Conservation (phyloP, 306 rosid species). For the Quercus dentata region DNA sequence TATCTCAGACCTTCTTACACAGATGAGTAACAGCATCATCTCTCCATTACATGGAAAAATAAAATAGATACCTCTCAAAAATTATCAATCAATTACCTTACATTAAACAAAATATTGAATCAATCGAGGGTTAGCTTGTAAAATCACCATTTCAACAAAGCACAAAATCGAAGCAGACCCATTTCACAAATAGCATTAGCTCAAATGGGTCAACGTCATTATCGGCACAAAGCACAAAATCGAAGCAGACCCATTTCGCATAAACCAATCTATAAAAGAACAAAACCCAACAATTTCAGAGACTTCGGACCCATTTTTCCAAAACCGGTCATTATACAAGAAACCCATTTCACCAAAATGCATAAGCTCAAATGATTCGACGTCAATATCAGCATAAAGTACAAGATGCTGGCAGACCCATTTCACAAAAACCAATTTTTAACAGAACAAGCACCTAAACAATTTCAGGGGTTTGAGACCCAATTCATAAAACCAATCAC, state of each 20-base stretch:
- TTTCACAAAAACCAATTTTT: too few species aligned
- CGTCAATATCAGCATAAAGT: too few species aligned
- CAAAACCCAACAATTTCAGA: too few species aligned
- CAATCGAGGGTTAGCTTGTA: neutral
- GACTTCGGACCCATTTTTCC: neutral
- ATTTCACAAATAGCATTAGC: neutral
- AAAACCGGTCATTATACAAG: neutral
- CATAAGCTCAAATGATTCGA: too few species aligned
- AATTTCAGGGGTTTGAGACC: neutral
- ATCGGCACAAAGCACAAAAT: too few species aligned
- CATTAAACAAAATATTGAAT: neutral
- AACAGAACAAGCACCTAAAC: too few species aligned
- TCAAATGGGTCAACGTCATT: too few species aligned
- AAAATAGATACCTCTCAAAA: neutral
- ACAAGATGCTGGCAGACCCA: too few species aligned
- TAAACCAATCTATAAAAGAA: too few species aligned
- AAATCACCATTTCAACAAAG: neutral
- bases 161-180: neutral
- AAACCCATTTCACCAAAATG: too few species aligned
- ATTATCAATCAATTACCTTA: neutral
- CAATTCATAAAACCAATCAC: neutral
- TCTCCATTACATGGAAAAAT: neutral
- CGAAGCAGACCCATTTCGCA: too few species aligned
- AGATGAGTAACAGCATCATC: neutral
- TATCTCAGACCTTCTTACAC: neutral